Evolutionary conservation across 1,284 basidiomycete genomes (phyloP), one percentile per base, ranked within the genome.

Genomic region (Neolentinus lepideus): DNA sequence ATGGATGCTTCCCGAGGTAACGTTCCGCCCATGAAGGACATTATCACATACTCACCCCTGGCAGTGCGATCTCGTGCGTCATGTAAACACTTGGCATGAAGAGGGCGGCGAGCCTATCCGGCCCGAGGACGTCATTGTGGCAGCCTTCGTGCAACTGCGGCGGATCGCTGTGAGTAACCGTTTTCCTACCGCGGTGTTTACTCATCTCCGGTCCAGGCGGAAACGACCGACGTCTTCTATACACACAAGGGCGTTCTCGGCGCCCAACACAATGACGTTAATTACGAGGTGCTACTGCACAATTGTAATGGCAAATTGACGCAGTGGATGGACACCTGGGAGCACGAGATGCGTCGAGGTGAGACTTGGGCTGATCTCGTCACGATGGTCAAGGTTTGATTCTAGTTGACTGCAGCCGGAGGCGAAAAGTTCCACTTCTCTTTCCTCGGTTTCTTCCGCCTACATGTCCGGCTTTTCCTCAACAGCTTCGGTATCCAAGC

Each of bases 1-100:
- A 57, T 91, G 88, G 87, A 92, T 92, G 90, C 76, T 92, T 31
- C 87, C 85, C 8, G 88, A 90, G 69, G 77, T 43, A 16, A 77
- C 46, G 26, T 56, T 46, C 46, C 38, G 21, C 26, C 27, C 56
- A 46, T 19, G 22, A n/a, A 12, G 24, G n/a, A 24, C 2, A 10
- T 25, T 54, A 16, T 21, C 1, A 16, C 8, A 16, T 24, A 50
- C 45, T 38, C 52, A 26, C 53, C 58, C 55, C 3, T 2, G 21
- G 16, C 53, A 65, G 73, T 85, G 87, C 63, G 85, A 89, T 56
- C 75, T 90, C 57, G 79, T 90, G 54, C 75, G 82, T 56, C 76
- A 87, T 63, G 78, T 84, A 9, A 69, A 66, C 33, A 77, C 71
- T 26, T 92, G 90, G 89, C 89, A 90, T 66, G 77, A 83, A 65